phyloP scores from a whole-genome alignment of 2,329 filamentous ascomycete species.

The Biscogniauxia sp. region DNA sequence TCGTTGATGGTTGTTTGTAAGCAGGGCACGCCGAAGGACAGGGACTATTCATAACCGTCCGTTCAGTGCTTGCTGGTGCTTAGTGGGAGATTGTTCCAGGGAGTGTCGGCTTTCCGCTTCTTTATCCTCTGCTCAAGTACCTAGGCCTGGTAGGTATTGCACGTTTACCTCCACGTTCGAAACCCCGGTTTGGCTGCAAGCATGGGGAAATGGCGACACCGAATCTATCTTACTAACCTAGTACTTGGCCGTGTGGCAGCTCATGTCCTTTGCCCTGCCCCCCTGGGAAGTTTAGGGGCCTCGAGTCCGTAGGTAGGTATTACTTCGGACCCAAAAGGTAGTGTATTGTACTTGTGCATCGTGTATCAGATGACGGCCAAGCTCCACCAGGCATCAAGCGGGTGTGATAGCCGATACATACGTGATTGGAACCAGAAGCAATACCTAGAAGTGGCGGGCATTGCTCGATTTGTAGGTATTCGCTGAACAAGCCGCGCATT shows the following conservation, averaged over 20 bases:
- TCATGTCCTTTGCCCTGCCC: not conserved
- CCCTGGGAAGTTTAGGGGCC: not conserved
- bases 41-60: not conserved
- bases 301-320: too few relatives aligned
- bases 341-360: not conserved
- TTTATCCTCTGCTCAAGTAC: not conserved
- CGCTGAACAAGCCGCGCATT: conserved; percentile 12
- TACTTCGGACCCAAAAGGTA: not conserved
- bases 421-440: conserved; percentile 17
- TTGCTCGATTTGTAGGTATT: conserved; percentile 4
- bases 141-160: too few relatives aligned
- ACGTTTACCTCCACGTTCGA: not conserved
- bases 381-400: conserved; percentile 12
- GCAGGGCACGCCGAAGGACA: not conserved
- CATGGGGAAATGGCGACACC: not conserved
- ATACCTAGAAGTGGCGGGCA: conserved; percentile 8
- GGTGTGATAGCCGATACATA: conserved; percentile 18
- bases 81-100: not conserved
- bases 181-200: not conserved
- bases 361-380: conserved; percentile 16
- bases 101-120: not conserved
- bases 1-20: not conserved
- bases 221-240: not conserved
- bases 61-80: not conserved
- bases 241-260: not conserved